Conservation (phyloP, 257 asterid genomes). For the Gynochthodes officinalis region DNA sequence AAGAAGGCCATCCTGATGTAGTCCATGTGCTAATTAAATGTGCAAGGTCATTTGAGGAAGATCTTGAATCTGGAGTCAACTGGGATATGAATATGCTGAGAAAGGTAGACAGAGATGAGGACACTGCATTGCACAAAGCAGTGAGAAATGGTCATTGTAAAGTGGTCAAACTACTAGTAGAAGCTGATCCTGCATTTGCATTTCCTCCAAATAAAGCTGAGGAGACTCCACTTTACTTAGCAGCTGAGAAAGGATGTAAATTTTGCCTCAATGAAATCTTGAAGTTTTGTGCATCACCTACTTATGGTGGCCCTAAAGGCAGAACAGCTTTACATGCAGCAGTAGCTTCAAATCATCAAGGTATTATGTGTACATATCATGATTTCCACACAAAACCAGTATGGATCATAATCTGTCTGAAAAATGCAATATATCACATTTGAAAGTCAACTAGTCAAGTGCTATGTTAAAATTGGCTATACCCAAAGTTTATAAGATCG, state of each 20-base stretch:
- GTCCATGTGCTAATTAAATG: background rate
- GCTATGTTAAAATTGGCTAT: too few relatives aligned
- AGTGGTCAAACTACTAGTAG: background rate
- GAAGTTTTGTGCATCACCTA: conserved; percentile 9
- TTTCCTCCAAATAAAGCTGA: conserved; percentile 8
- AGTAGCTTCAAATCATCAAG: background rate
- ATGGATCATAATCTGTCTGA: too few relatives aligned
- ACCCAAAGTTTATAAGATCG: too few relatives aligned
- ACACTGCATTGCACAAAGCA: conserved; percentile 25
- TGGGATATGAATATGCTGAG: conserved; percentile 6
- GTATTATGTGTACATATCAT: background rate
- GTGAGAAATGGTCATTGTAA: conserved; percentile 2
- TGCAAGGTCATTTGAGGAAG: background rate
- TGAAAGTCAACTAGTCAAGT: too few relatives aligned
- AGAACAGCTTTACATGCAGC: conserved; percentile 29
- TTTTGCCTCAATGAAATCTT: background rate
- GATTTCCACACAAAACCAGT: too few relatives aligned
- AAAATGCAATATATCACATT: too few relatives aligned
- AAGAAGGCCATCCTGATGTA: background rate
- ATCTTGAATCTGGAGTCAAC: background rate
- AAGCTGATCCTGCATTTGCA: conserved; percentile 12
- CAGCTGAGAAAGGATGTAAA: background rate
- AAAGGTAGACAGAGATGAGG: conserved; percentile 9
- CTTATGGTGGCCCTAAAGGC: conserved; percentile 19
- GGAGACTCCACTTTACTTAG: conserved; percentile 26